phyloP scores from a whole-genome alignment of 805 yeast species.

The Candida nanaspora region DNA sequence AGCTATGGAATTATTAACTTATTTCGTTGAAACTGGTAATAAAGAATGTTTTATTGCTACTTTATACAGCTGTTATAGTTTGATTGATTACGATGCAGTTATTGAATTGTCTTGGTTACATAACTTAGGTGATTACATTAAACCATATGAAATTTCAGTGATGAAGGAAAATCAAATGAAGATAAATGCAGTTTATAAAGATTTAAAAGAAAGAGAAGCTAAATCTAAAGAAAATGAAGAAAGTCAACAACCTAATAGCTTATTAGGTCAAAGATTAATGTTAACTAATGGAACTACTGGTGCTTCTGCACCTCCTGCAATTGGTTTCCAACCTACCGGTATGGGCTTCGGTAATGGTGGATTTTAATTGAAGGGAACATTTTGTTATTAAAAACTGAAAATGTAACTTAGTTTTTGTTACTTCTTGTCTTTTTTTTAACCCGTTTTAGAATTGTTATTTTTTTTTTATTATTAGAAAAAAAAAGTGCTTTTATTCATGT shows the following conservation, averaged over 20 bases:
- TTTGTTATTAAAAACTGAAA: too few species aligned
- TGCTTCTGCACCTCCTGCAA: constrained; percentile 33
- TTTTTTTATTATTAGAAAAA: too few species aligned
- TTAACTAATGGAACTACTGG: constrained; percentile 60
- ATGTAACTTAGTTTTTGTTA: too few species aligned
- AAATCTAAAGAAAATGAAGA: constrained; percentile 44
- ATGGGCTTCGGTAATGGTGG: constrained; percentile 58
- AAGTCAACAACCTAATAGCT: constrained; percentile 36
- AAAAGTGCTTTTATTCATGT: background rate
- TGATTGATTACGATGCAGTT: constrained; percentile 75
- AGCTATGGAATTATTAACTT: constrained; percentile 80
- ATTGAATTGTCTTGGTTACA: constrained; percentile 89
- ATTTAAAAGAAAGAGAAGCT: constrained; percentile 63
- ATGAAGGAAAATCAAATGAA: constrained; percentile 71
- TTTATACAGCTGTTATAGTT: constrained; percentile 76
- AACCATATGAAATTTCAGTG: constrained; percentile 85
- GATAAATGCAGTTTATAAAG: constrained; percentile 57
- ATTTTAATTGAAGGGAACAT: constrained; percentile 17
- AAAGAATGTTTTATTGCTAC: constrained; percentile 92
- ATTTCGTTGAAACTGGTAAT: constrained; percentile 95
- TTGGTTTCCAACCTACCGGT: constrained; percentile 68
- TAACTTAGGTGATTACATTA: constrained; percentile 72
- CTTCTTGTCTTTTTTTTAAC: background rate
- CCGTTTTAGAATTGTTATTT: background rate
- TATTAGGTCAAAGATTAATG: constrained; percentile 63